These are phyloP conservation scores for Wickerhamiella musiphila DNA, from an alignment of 805 yeast species.

Conservation along the genomic window DNA sequence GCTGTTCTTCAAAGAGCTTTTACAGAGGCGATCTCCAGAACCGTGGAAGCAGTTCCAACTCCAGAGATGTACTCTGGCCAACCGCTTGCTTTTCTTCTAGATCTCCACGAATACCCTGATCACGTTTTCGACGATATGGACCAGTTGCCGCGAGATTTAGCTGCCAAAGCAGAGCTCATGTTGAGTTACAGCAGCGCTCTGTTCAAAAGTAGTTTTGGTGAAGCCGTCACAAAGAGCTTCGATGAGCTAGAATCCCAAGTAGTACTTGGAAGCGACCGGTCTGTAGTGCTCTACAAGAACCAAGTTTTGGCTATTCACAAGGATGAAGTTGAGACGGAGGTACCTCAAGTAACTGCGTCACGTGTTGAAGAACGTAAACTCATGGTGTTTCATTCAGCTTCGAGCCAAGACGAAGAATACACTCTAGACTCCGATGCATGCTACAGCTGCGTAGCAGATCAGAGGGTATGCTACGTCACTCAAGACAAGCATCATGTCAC, in stretches of 20 bases:
- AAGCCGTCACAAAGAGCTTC: background rate
- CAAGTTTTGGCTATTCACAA: too few relatives aligned
- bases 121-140: background rate
- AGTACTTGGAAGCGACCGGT: background rate
- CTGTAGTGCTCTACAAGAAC: background rate
- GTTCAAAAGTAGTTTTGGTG: background rate
- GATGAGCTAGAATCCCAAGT: background rate
- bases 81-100: background rate
- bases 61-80: background rate
- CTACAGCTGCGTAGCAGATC: too few relatives aligned
- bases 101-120: background rate
- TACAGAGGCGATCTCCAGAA: background rate
- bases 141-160: background rate
- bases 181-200: background rate
- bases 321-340: too few relatives aligned
- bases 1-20: background rate
- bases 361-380: too few relatives aligned
- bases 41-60: background rate
- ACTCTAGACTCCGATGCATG: too few relatives aligned
- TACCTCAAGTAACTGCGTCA: too few relatives aligned
- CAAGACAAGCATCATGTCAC: background rate
- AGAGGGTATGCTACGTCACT: background rate
- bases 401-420: too few relatives aligned
- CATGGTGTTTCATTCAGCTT: too few relatives aligned
- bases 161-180: background rate